These are phyloP conservation scores for Santalum album DNA, from an alignment of 164 flowering plant species.

Conservation along the genomic window DNA sequence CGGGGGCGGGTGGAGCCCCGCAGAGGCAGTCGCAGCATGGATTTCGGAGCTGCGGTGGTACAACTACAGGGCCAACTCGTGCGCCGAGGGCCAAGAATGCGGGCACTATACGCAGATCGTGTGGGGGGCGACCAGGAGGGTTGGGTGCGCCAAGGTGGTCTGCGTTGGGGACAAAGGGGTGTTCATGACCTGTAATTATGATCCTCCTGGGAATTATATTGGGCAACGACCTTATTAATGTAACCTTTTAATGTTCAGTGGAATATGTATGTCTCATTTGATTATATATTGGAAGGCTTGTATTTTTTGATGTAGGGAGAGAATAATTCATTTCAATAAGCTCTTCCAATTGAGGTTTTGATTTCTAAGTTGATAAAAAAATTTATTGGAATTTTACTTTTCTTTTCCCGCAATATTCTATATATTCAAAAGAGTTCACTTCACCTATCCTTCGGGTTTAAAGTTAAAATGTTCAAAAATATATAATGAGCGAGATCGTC, in stretches of 20 bases:
- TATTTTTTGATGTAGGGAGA: too few relatives aligned
- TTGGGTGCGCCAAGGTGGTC: conserved; percentile 55
- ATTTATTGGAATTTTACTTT: too few relatives aligned
- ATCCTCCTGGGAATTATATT: conserved; percentile 65
- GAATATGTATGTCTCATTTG: too few relatives aligned
- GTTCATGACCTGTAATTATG: conserved; percentile 60
- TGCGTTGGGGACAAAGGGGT: conserved; percentile 36
- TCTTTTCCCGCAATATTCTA: too few relatives aligned
- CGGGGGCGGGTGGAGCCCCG: conserved; percentile 44
- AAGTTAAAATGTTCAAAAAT: too few relatives aligned
- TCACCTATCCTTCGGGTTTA: too few relatives aligned
- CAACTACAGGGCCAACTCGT: conserved; percentile 26
- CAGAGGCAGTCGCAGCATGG: conserved; percentile 48
- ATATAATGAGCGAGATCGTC: too few relatives aligned
- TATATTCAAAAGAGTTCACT: too few relatives aligned
- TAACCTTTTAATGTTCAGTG: not conserved
- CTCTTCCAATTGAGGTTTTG: too few relatives aligned
- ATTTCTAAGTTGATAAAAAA: too few relatives aligned
- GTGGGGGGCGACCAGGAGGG: conserved; percentile 35
- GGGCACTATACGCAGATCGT: conserved; percentile 79
- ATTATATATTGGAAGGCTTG: too few relatives aligned
- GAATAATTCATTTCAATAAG: too few relatives aligned
- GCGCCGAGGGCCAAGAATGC: conserved; percentile 28
- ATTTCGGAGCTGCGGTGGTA: conserved; percentile 39
- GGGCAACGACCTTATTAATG: conserved; percentile 61